Evolutionary conservation across 805 yeast genomes (phyloP).

Genomic region (Torulaspora delbrueckii): DNA sequence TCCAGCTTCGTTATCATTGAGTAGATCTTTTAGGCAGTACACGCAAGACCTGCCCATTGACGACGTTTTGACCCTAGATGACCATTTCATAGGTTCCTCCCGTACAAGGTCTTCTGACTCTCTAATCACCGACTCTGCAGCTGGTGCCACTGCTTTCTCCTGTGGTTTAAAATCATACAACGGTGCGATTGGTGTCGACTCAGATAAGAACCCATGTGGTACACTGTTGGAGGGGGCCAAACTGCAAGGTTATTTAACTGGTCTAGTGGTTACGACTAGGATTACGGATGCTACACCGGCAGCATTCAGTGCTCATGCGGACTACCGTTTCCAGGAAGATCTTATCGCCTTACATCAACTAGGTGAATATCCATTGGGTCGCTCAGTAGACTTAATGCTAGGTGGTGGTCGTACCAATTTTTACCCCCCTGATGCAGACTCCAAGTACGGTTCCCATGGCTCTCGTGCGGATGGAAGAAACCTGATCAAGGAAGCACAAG

Average conservation of each 20-base stretch:
- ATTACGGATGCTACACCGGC: conserved; percentile 96
- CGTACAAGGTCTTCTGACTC: conserved; percentile 77
- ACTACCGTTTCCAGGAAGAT: conserved; percentile 71
- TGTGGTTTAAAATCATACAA: conserved; percentile 81
- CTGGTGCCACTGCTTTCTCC: conserved; percentile 93
- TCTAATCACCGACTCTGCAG: conserved; percentile 89
- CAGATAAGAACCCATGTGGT: conserved; percentile 70
- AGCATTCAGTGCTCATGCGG: conserved; percentile 76
- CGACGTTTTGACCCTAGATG: conserved; percentile 59
- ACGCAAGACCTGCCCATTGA: conserved; percentile 42
- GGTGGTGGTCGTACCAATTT: conserved; percentile 92
- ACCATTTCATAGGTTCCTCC: conserved; percentile 72
- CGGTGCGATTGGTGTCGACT: conserved; percentile 85
- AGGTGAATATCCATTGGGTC: conserved; percentile 76
- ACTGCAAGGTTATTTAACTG: conserved; percentile 73
- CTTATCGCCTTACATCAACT: conserved; percentile 82
- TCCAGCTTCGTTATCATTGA: conserved; percentile 75
- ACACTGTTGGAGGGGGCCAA: conserved; percentile 86
- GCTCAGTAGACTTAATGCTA: conserved; percentile 73
- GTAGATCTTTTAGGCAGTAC: conserved; percentile 69
- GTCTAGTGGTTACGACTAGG: conserved; percentile 87
- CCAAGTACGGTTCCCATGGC: conserved; percentile 38
- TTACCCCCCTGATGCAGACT: conserved; percentile 43
- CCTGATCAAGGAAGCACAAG: conserved; percentile 58
- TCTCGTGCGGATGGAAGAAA: conserved; percentile 69